These are phyloP conservation scores for Phytophthora lateralis DNA, from an alignment of 352 stramenopile genomes.

Conservation along the genomic window DNA sequence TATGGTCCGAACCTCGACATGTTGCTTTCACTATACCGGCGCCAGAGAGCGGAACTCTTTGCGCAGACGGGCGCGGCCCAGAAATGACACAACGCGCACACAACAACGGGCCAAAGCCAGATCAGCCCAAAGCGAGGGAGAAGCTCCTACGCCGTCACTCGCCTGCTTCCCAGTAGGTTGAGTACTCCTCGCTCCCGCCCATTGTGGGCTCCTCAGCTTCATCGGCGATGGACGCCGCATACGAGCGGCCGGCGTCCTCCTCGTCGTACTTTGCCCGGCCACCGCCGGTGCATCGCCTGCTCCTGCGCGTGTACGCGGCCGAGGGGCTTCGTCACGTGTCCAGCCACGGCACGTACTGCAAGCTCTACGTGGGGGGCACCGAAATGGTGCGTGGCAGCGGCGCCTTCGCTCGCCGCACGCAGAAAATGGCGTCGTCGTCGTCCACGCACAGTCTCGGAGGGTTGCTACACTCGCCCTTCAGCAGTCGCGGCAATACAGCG, in stretches of 20 bases:
- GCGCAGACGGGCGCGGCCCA: conserved; percentile 20
- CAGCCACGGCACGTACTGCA: conserved; percentile 77
- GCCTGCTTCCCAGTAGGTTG: conserved; percentile 7
- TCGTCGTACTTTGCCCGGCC: conserved; percentile 42
- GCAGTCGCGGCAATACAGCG: conserved; percentile 15
- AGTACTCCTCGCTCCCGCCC: conserved; percentile 10
- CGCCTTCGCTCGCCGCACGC: conserved; percentile 44
- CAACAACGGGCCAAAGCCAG: conserved; percentile 27
- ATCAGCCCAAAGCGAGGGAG: conserved; percentile 21
- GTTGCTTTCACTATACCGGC: conserved; percentile 16
- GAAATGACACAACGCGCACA: conserved; percentile 22
- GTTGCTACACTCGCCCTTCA: conserved; percentile 27
- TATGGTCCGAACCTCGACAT: conserved; percentile 6
- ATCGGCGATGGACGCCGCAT: conserved; percentile 26
- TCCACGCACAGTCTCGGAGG: conserved; percentile 35
- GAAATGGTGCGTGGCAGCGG: conserved; percentile 53
- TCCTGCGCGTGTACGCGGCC: conserved; percentile 70
- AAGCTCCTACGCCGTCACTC: conserved; percentile 24
- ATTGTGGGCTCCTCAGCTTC: conserved; percentile 24
- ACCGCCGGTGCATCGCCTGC: conserved; percentile 38
- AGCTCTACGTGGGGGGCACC: conserved; percentile 60
- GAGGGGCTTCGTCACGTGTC: conserved; percentile 67
- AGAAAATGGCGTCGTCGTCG: conserved; percentile 31
- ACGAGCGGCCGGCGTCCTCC: conserved; percentile 40
- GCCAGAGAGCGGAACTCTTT: conserved; percentile 26